Conservation (phyloP, 176 grass and related monocot genomes). For the Triticum turgidum region DNA sequence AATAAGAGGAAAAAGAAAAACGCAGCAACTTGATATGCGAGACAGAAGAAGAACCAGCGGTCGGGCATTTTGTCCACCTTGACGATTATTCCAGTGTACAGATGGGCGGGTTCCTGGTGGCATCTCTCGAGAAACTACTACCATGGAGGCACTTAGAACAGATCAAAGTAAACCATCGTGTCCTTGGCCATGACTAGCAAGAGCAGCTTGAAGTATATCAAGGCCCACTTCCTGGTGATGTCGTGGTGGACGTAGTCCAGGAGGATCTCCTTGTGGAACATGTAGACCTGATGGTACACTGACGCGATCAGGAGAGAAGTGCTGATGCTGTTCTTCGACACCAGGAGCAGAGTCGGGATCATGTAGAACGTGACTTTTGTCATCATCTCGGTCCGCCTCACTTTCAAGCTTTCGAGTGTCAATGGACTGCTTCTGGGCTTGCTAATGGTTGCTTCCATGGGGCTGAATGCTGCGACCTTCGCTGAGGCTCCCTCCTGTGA, state of each 20-base stretch:
- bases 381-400: slow-evolving; percentile 50
- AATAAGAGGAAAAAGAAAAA: background rate
- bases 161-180: slow-evolving; percentile 57
- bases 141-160: slow-evolving; percentile 39
- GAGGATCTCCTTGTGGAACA: slow-evolving; percentile 91
- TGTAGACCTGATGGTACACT: slow-evolving; percentile 80
- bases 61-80: background rate
- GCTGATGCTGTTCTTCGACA: slow-evolving; percentile 55
- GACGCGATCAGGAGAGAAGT: slow-evolving; percentile 58
- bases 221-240: slow-evolving; percentile 75
- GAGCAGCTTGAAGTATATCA: slow-evolving; percentile 83
- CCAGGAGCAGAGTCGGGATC: slow-evolving; percentile 56
- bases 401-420: slow-evolving; percentile 58
- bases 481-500: slow-evolving; percentile 19
- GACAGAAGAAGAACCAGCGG: background rate
- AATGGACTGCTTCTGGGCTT: slow-evolving; percentile 51
- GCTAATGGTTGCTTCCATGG: slow-evolving; percentile 48
- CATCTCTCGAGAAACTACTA: slow-evolving; percentile 7
- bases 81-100: slow-evolving; percentile 40
- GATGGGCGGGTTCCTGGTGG: background rate
- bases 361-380: slow-evolving; percentile 53
- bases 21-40: background rate
- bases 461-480: slow-evolving; percentile 67
- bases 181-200: slow-evolving; percentile 82
- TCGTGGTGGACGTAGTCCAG: slow-evolving; percentile 85